Evolutionary conservation across 2,329 filamentous ascomycete genomes (phyloP), one percentile per base, ranked within the genome.

Genomic region (Ceratocystis lukuohia): DNA sequence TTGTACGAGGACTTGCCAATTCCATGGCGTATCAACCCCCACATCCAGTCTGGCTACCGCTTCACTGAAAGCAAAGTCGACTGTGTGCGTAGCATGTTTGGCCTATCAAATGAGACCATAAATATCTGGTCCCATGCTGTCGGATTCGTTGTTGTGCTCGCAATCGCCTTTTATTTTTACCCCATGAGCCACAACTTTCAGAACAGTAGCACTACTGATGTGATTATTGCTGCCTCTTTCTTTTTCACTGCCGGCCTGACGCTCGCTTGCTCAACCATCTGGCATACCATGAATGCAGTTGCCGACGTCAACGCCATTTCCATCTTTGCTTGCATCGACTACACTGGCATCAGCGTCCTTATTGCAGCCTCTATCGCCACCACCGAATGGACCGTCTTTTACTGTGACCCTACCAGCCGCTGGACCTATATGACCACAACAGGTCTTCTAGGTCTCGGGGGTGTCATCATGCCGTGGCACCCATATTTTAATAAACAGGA

Each of bases 201-300:
- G 61, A 80, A 90, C 69, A 95, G 90, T 75, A 91, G 89, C 67
- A 95, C 91, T 65, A 84, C 88, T 62, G 94, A 99, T 74, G 84
- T 97, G 68, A 83, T 94, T 73, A 91, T 99, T 69, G 92, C 93
- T 0, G 91, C 89, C 25, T 83, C 95, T 70, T 99, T 99, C 81
- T 96, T 99, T 79, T 89, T 96, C 73, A 94, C 93, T 61, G 94
- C 94, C 59, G 91, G 87, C 80, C 91, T 97, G 76, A 97, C 93
- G 73, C 84, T 99, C 66, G 85, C 93, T 73, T 99, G 94, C 85
- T 95, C 89, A 69, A 93, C 88, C 69, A 86, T 97, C 73, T 99
- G 94, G 94, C 94, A 99, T 78, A 96, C 94, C 30, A 97, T 99
- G 91, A 96, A 93, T 78, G 91, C 90, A 71, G 95, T 97, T 65